phyloP scores from a whole-genome alignment of 2,329 filamentous ascomycete species.

The Ascochyta clinopodiicola region DNA sequence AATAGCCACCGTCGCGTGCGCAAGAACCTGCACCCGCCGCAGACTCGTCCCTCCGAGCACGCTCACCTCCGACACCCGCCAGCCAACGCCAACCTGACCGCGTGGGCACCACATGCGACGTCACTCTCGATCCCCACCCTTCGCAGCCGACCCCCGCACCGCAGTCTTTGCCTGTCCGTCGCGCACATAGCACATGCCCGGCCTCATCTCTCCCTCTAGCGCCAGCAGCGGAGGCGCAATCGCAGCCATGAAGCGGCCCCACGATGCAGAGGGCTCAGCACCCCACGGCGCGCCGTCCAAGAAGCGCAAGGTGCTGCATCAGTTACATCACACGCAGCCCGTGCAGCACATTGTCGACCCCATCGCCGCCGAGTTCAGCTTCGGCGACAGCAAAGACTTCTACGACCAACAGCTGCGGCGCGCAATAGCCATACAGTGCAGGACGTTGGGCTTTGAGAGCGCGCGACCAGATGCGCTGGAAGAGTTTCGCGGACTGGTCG shows the following conservation, averaged over 20 bases:
- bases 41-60: background rate
- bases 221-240: constrained; percentile 39
- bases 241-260: constrained; percentile 46
- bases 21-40: constrained; percentile 11
- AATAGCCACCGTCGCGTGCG: constrained; percentile 17
- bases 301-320: constrained; percentile 44
- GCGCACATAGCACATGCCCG: constrained; percentile 40
- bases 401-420: constrained; percentile 62
- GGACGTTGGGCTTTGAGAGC: constrained; percentile 61
- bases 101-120: constrained; percentile 16
- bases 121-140: constrained; percentile 20
- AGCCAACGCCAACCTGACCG: constrained; percentile 3
- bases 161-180: constrained; percentile 9
- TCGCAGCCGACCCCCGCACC: constrained; percentile 14
- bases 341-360: constrained; percentile 41
- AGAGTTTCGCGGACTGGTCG: constrained; percentile 60
- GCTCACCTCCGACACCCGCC: constrained; percentile 1
- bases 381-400: constrained; percentile 57
- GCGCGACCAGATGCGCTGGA: constrained; percentile 64
- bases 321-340: constrained; percentile 46
- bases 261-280: constrained; percentile 28
- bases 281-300: constrained; percentile 37
- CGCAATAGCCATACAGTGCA: constrained; percentile 61
- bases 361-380: constrained; percentile 41
- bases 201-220: constrained; percentile 38